Evolutionary conservation across 805 yeast species (phyloP), one percentile per base, ranked within the genome.

Genomic region (Debaryomyces castellii): DNA sequence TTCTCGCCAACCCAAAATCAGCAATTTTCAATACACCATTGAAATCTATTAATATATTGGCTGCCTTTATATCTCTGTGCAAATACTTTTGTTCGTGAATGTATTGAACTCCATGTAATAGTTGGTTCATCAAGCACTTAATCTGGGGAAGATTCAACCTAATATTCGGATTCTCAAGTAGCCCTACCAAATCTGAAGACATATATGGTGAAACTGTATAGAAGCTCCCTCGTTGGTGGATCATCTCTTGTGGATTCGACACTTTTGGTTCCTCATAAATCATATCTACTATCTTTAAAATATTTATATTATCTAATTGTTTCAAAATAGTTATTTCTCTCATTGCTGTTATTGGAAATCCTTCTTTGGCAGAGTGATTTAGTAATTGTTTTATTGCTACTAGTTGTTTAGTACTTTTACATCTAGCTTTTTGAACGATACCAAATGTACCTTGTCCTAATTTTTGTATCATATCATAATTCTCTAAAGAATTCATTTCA

Each of bases 61-160:
- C 96, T 0, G 98, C 90, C 64, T 94, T 94, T 47, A 94, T 88
- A 60, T 94, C 99, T 46, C 99, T 77, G 63, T 94, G 99, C 47
- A 80, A 69, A 52, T 71, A 80, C 22, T 69, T 65, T 32, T 73
- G 68, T 9, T 69, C 65, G 60, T 94, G 99, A 24, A 94, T 80
- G 59, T 84, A 94, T 48, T 87, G 81, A 32, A 94, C 76, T 6
- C 98, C 99, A 43, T 74, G 69, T 6, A 95, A 69, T 32, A 94
- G 65, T 66, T 94, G 99, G 21, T 62, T 55, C 83, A 89, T 78
- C 45, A 94, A 77, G 57, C 94, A 85, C 63, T 95, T 95, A 54
- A 88, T 86, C 52, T 89, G 91, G 0, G 86, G 67, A 20, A 83
- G 71, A 3, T 76, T 62, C 25, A 95, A 67, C 7, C 66, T 53